These are phyloP conservation scores for Aspergillus japonicus DNA, from an alignment of 2,329 filamentous ascomycete species.

Conservation along the genomic window DNA sequence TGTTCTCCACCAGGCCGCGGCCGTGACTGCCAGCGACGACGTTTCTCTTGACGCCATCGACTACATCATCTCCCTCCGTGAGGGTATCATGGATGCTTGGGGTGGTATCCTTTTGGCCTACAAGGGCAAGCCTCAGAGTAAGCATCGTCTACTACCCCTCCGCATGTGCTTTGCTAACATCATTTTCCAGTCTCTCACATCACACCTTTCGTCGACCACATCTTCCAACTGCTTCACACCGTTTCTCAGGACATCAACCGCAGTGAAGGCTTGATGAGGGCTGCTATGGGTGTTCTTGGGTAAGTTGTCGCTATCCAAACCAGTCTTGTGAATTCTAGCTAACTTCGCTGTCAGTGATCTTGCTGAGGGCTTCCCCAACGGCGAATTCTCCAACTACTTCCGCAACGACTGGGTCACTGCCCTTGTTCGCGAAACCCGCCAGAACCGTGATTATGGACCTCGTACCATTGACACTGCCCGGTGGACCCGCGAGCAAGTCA, in stretches of 20 bases:
- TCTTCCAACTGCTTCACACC: conserved; percentile 81
- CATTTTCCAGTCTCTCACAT: conserved; percentile 61
- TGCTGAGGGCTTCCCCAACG: conserved; percentile 87
- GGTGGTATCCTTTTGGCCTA: conserved; percentile 93
- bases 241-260: conserved; percentile 82
- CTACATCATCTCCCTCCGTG: conserved; percentile 89
- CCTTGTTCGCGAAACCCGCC: conserved; percentile 89
- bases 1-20: conserved; percentile 88
- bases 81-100: conserved; percentile 99
- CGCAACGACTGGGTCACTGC: conserved; percentile 84
- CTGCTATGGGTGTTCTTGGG: conserved; percentile 97
- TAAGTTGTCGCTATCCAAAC: conserved; percentile 50
- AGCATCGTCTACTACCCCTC: conserved; percentile 11
- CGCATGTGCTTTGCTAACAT: conserved; percentile 9
- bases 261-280: conserved; percentile 85
- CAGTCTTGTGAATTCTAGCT: conserved; percentile 27
- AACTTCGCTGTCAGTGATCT: conserved; percentile 68
- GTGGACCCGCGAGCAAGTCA: conserved; percentile 97
- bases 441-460: conserved; percentile 78
- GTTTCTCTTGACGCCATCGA: conserved; percentile 93
- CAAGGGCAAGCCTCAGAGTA: conserved; percentile 61
- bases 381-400: conserved; percentile 81
- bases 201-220: conserved; percentile 74
- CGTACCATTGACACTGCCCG: conserved; percentile 92
- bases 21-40: conserved; percentile 74